phyloP scores from a whole-genome alignment of 768 basidiomycete genomes.

The Trametes punicea region DNA sequence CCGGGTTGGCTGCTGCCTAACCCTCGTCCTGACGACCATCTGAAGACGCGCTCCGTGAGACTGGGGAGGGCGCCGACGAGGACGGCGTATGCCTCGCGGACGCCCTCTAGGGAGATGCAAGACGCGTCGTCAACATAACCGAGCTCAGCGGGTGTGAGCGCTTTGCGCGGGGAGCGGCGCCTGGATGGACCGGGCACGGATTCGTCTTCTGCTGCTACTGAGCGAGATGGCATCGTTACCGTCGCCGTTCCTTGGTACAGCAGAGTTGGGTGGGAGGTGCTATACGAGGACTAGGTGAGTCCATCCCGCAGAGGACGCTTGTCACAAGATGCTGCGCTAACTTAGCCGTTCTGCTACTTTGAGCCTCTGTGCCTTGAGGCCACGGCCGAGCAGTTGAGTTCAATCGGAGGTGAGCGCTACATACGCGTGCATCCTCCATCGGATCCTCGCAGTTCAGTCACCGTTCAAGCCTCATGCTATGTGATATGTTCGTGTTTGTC shows the following conservation, averaged over 20 bases:
- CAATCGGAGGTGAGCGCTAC: too few species aligned
- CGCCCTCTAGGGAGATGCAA: constrained; percentile 40
- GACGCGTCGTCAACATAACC: constrained; percentile 38
- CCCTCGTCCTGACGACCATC: constrained; percentile 39
- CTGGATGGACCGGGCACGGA: background rate
- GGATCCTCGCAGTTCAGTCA: too few species aligned
- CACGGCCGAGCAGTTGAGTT: too few species aligned
- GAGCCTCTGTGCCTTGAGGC: too few species aligned
- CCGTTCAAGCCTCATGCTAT: too few species aligned
- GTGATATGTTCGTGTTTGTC: too few species aligned
- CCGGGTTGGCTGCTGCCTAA: background rate
- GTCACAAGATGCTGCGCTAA: too few species aligned
- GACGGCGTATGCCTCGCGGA: constrained; percentile 39
- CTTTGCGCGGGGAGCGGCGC: background rate
- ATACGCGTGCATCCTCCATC: too few species aligned
- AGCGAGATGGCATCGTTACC: background rate
- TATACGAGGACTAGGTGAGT: too few species aligned
- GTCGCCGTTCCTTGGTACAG: too few species aligned
- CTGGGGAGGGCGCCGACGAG: constrained; percentile 40
- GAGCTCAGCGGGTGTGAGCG: constrained; percentile 36
- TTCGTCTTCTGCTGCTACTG: background rate
- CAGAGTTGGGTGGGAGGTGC: background rate
- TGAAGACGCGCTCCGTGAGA: constrained; percentile 41
- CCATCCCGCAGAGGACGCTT: too few species aligned
- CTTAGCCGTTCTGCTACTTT: too few species aligned